Percentiles rank a stretch among this genome's conserved stretches.
Evolutionary conservation across 2,329 filamentous ascomycete species (phyloP).

Genomic region (Zasmidium angulare): DNA sequence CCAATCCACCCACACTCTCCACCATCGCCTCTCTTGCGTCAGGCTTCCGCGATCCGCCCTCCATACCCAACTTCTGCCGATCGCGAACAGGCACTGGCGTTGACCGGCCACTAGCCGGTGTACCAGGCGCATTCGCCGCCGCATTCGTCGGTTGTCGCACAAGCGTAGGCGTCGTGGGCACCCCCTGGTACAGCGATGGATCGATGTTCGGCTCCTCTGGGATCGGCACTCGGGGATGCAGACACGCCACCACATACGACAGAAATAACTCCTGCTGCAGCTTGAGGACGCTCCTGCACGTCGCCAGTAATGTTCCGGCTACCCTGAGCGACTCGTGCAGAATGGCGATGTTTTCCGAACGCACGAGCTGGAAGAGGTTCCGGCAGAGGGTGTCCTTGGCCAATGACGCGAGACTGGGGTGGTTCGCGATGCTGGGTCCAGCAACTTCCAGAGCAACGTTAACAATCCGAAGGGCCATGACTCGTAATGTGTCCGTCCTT

Average conservation of each 20-base stretch:
- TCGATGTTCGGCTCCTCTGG: slow-evolving; percentile 88
- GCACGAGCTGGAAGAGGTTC: slow-evolving; percentile 91
- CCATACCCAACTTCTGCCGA: slow-evolving; percentile 85
- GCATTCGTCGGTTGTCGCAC: slow-evolving; percentile 68
- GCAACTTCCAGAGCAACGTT: slow-evolving; percentile 96
- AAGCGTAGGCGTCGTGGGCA: slow-evolving; percentile 85
- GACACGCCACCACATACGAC: slow-evolving; percentile 88
- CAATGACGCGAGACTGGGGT: slow-evolving; percentile 81
- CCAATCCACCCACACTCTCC: slow-evolving; percentile 87
- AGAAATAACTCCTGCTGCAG: slow-evolving; percentile 95
- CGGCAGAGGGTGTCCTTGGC: slow-evolving; percentile 92
- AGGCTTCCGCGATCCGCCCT: slow-evolving; percentile 86
- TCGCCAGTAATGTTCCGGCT: slow-evolving; percentile 84
- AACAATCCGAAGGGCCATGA: slow-evolving; percentile 96
- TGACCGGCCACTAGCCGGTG: slow-evolving; percentile 72
- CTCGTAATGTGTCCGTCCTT: slow-evolving; percentile 90
- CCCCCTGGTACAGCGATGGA: slow-evolving; percentile 85
- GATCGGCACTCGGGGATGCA: slow-evolving; percentile 93
- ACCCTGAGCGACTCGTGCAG: slow-evolving; percentile 91
- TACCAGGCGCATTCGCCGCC: slow-evolving; percentile 33
- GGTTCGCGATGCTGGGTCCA: slow-evolving; percentile 88
- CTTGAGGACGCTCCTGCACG: slow-evolving; percentile 86
- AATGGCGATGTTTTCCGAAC: slow-evolving; percentile 94
- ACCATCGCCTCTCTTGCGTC: slow-evolving; percentile 98
- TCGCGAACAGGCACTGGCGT: slow-evolving; percentile 92